Conservation (phyloP, 768 basidiomycete species). For the Leccinum arenicola region DNA sequence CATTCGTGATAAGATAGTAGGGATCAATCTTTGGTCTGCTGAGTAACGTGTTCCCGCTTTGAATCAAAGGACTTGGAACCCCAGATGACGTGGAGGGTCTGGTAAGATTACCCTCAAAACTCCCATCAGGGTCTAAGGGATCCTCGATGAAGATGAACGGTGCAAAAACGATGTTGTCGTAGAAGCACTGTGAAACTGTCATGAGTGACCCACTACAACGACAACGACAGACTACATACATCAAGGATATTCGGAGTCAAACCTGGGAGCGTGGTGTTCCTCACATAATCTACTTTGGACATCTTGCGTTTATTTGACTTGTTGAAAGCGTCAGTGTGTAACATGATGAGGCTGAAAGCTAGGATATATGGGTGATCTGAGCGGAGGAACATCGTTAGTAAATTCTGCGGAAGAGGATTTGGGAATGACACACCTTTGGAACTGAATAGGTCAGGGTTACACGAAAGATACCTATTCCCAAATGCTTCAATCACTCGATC, state of each 20-base stretch:
- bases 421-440: slow-evolving; percentile 57
- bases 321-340: slow-evolving; percentile 98
- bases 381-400: background rate
- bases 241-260: slow-evolving; percentile 81
- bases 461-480: slow-evolving; percentile 75
- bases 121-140: slow-evolving; percentile 64
- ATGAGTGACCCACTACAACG: slow-evolving; percentile 2
- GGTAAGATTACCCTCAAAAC: slow-evolving; percentile 39
- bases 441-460: slow-evolving; percentile 78
- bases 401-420: background rate
- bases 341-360: slow-evolving; percentile 97
- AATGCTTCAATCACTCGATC: slow-evolving; percentile 97
- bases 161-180: slow-evolving; percentile 93
- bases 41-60: slow-evolving; percentile 38
- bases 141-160: slow-evolving; percentile 98
- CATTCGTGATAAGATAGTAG: slow-evolving; percentile 86
- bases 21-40: slow-evolving; percentile 80
- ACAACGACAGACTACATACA: slow-evolving; percentile 42
- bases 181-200: slow-evolving; percentile 66
- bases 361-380: slow-evolving; percentile 93
- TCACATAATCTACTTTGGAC: slow-evolving; percentile 91
- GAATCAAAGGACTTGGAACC: slow-evolving; percentile 29
- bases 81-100: slow-evolving; percentile 38
- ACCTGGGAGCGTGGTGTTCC: slow-evolving; percentile 87
- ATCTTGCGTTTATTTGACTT: slow-evolving; percentile 97